Evolutionary conservation across 78 protist species (phyloP).

Genomic region (Isochrysis galbana): DNA sequence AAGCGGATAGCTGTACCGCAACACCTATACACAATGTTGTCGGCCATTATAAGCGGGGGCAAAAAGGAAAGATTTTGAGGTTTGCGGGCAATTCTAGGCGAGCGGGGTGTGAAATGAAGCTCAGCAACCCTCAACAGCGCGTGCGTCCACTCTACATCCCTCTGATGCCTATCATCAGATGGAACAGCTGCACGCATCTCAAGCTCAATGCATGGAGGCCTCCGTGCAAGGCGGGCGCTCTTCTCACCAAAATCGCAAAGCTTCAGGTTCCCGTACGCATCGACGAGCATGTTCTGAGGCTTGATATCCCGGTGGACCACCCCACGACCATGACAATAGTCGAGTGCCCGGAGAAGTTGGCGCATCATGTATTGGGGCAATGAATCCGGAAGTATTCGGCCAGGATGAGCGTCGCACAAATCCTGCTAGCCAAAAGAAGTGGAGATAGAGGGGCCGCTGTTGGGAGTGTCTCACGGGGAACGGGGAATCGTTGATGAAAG

Average conservation of each 20-base stretch:
- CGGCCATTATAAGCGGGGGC: too few species aligned
- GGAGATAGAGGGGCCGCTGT: neutral
- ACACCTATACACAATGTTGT: too few species aligned
- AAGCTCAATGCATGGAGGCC: too few species aligned
- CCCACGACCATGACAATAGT: slow-evolving; percentile 65
- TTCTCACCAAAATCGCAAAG: slow-evolving; percentile 76
- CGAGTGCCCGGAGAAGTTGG: slow-evolving; percentile 52
- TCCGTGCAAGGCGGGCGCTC: neutral
- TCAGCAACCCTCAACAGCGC: too few species aligned
- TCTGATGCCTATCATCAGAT: neutral
- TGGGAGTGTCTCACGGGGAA: neutral
- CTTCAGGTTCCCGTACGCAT: slow-evolving; percentile 55
- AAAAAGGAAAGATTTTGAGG: too few species aligned
- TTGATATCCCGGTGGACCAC: slow-evolving; percentile 80
- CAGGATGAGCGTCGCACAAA: slow-evolving; percentile 26
- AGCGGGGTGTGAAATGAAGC: too few species aligned
- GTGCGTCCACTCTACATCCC: neutral
- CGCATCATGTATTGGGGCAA: slow-evolving; percentile 35
- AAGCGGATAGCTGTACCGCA: neutral
- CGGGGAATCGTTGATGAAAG: neutral
- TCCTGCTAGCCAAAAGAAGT: neutral
- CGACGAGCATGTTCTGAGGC: slow-evolving; percentile 73
- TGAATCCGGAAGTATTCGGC: neutral
- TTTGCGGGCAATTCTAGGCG: too few species aligned
- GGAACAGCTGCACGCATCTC: neutral